A percentile compares a stretch with the other conserved stretches of the same genome.
Conservation (phyloP, 352 stramenopile genomes). For the Pythium brassicae region DNA sequence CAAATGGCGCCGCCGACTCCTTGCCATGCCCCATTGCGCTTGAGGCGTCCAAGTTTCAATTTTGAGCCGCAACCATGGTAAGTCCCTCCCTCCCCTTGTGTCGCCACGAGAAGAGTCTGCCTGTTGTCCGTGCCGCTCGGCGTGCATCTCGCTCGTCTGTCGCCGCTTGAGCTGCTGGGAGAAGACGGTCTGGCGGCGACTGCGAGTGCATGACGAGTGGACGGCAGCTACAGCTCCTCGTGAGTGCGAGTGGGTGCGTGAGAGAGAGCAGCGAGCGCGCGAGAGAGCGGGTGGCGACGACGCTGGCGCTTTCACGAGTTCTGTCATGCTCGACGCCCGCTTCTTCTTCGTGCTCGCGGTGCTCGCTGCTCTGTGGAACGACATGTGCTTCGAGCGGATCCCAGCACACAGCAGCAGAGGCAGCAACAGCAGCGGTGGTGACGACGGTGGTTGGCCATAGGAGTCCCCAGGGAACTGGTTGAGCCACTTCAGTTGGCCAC, state of each 20-base stretch:
- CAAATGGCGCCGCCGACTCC: slow-evolving; percentile 21
- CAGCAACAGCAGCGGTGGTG: neutral
- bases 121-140: slow-evolving; percentile 4
- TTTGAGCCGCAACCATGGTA: slow-evolving; percentile 88
- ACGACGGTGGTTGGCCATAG: neutral
- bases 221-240: neutral
- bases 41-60: slow-evolving; percentile 69
- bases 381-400: slow-evolving; percentile 3
- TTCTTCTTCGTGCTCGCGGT: too few relatives aligned
- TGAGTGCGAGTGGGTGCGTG: slow-evolving; percentile 2
- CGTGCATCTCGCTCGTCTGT: neutral
- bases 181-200: too few relatives aligned
- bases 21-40: slow-evolving; percentile 72
- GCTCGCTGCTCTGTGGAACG: slow-evolving; percentile 2
- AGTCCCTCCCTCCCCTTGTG: slow-evolving; percentile 19
- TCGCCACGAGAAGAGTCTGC: neutral
- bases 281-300: neutral
- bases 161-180: too few relatives aligned
- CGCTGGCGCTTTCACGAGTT: too few relatives aligned
- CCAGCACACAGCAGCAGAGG: slow-evolving; percentile 1
- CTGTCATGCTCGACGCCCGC: too few relatives aligned
- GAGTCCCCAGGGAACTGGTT: neutral
- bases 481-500: neutral
- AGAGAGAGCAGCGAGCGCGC: slow-evolving; percentile 6
- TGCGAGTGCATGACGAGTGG: too few relatives aligned